Evolutionary conservation across 805 yeast species (phyloP).

Genomic region (Wickerhamomyces hampshirensis): DNA sequence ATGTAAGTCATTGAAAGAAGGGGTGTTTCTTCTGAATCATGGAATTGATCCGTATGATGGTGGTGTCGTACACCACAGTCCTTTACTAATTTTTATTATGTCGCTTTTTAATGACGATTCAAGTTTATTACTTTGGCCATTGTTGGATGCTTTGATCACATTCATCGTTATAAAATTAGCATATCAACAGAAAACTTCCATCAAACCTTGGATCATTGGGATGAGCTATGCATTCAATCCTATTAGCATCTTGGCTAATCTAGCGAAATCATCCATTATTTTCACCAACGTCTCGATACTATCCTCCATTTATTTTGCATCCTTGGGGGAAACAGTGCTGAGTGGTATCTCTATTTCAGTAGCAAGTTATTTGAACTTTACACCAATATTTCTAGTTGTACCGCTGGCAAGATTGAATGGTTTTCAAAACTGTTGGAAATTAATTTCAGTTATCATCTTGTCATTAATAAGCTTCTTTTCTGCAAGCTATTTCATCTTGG

Average conservation of each 20-base stretch:
- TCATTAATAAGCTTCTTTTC: constrained; percentile 27
- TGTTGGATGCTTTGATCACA: constrained; percentile 56
- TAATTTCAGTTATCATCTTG: constrained; percentile 25
- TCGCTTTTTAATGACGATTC: constrained; percentile 15
- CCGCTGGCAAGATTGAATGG: constrained; percentile 39
- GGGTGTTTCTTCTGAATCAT: constrained; percentile 54
- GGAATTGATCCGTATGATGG: constrained; percentile 71
- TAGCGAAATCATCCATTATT: constrained; percentile 62
- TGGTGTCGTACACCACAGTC: constrained; percentile 84
- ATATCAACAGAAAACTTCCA: constrained; percentile 22
- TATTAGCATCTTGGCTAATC: constrained; percentile 58
- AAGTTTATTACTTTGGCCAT: constrained; percentile 41
- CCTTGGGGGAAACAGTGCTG: constrained; percentile 32
- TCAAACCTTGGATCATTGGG: constrained; percentile 44
- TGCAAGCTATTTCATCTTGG: constrained; percentile 36
- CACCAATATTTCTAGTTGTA: constrained; percentile 54
- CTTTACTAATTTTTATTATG: constrained; percentile 56
- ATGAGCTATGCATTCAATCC: constrained; percentile 79
- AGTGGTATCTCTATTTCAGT: constrained; percentile 53
- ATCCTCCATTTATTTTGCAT: constrained; percentile 40
- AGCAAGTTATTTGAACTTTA: constrained; percentile 59
- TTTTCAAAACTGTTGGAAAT: too few relatives aligned
- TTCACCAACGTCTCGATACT: constrained; percentile 58
- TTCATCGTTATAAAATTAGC: constrained; percentile 47
- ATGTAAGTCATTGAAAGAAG: constrained; percentile 59